Evolutionary conservation across 768 basidiomycete genomes (phyloP).

Genomic region (Xerocomus spinulosus): DNA sequence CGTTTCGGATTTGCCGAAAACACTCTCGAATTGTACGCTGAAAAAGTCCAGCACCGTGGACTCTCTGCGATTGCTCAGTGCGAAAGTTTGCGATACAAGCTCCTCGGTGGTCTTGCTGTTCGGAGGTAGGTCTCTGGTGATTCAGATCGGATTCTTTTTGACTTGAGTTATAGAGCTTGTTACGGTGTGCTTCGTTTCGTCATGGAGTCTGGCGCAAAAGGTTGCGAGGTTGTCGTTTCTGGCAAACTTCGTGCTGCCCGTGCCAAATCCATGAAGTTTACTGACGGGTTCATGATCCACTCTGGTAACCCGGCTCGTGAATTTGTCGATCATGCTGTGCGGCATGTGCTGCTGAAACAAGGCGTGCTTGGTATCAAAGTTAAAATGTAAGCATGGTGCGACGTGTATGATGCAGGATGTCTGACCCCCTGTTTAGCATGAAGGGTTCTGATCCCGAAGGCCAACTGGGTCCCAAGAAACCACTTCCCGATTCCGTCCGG

Average conservation of each 20-base stretch:
- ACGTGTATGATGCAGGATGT: background rate
- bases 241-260: slow-evolving; percentile 99
- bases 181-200: slow-evolving; percentile 99
- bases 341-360: slow-evolving; percentile 96
- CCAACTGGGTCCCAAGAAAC: slow-evolving; percentile 80
- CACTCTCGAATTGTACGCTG: slow-evolving; percentile 97
- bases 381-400: slow-evolving; percentile 70
- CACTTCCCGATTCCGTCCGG: slow-evolving; percentile 91
- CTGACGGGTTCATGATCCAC: slow-evolving; percentile 99
- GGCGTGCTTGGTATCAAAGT: slow-evolving; percentile 99
- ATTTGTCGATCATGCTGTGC: slow-evolving; percentile 95
- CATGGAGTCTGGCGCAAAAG: slow-evolving; percentile 99
- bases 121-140: slow-evolving; percentile 64
- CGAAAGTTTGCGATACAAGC: slow-evolving; percentile 97
- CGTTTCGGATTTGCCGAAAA: slow-evolving; percentile 99
- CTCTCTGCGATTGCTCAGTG: slow-evolving; percentile 98
- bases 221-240: slow-evolving; percentile 98
- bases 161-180: slow-evolving; percentile 61
- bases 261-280: slow-evolving; percentile 99
- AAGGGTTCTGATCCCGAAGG: slow-evolving; percentile 95
- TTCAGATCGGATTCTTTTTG: background rate
- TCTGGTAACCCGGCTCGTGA: slow-evolving; percentile 97
- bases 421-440: slow-evolving; percentile 60
- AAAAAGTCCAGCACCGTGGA: slow-evolving; percentile 98
- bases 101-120: slow-evolving; percentile 98